Evolutionary conservation across 2,329 filamentous ascomycete species (phyloP).

Genomic region (Fusarium miscanthi): DNA sequence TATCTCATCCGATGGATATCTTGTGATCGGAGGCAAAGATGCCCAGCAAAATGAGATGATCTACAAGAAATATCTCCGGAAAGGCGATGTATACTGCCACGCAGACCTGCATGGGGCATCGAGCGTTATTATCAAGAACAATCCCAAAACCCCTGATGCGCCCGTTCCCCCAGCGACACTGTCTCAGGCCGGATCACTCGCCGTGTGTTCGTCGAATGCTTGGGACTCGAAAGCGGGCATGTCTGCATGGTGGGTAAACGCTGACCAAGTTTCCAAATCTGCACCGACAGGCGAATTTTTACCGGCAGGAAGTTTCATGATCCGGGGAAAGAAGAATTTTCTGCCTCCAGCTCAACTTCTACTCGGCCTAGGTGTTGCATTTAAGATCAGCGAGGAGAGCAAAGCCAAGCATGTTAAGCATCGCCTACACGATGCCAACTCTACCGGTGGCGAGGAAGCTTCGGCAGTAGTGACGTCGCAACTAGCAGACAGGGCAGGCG

Average conservation of each 20-base stretch:
- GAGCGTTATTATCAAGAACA: slow-evolving; percentile 92
- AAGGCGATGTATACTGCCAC: slow-evolving; percentile 92
- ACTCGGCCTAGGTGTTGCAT: slow-evolving; percentile 88
- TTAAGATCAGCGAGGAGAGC: slow-evolving; percentile 89
- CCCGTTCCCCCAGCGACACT: slow-evolving; percentile 93
- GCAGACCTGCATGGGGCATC: slow-evolving; percentile 88
- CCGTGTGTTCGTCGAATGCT: slow-evolving; percentile 85
- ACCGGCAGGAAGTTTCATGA: slow-evolving; percentile 79
- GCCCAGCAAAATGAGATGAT: slow-evolving; percentile 89
- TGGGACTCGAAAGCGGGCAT: slow-evolving; percentile 98
- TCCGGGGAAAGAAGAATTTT: slow-evolving; percentile 90
- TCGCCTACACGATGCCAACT: slow-evolving; percentile 48
- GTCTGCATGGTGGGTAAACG: slow-evolving; percentile 95
- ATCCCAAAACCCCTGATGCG: slow-evolving; percentile 77
- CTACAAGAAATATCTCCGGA: slow-evolving; percentile 87
- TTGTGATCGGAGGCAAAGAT: slow-evolving; percentile 91
- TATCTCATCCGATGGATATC: slow-evolving; percentile 92
- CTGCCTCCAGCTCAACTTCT: slow-evolving; percentile 88
- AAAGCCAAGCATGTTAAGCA: slow-evolving; percentile 84
- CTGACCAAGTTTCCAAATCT: slow-evolving; percentile 90
- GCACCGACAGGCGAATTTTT: slow-evolving; percentile 84
- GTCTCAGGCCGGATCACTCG: slow-evolving; percentile 86
- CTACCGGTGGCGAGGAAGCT: slow-evolving; percentile 24
- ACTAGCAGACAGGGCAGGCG: slow-evolving; percentile 40
- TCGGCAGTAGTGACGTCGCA: slow-evolving; percentile 33